Percentiles rank a stretch among this genome's conserved stretches.
Evolutionary conservation across 2,329 filamentous ascomycete genomes (phyloP).

Genomic region (Sphaerulina musiva): DNA sequence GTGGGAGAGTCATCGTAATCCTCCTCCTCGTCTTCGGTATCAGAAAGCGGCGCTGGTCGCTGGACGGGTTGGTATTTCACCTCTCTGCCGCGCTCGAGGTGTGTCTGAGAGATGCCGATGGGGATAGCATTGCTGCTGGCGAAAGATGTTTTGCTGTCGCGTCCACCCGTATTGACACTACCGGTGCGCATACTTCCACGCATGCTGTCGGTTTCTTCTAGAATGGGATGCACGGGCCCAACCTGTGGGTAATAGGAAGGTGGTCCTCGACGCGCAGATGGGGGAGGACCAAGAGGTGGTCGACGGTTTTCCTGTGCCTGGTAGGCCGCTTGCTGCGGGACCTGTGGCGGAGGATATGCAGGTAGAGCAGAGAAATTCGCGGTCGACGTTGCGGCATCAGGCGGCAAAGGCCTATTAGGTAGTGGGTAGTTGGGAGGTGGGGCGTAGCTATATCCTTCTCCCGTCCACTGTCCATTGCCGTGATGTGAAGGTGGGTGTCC

Average conservation of each 20-base stretch:
- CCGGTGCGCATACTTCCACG: constrained; percentile 22
- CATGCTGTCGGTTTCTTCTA: constrained; percentile 43
- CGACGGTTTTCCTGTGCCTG: constrained; percentile 29
- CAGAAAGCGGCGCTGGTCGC: constrained; percentile 10
- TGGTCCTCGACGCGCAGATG: constrained; percentile 43
- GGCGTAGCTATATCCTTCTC: constrained; percentile 26
- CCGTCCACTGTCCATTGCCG: constrained; percentile 28
- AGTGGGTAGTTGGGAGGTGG: constrained; percentile 19
- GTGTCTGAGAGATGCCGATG: constrained; percentile 37
- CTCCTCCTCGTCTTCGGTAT: constrained; percentile 15
- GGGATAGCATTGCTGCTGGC: constrained; percentile 47
- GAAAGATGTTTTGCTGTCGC: constrained; percentile 36
- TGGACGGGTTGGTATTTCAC: constrained; percentile 2
- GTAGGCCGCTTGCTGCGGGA: constrained; percentile 30
- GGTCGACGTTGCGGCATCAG: background rate
- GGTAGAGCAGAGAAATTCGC: constrained; percentile 11
- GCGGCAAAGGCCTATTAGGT: constrained; percentile 17
- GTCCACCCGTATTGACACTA: constrained; percentile 23
- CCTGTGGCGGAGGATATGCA: constrained; percentile 14
- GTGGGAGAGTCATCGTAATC: constrained; percentile 11
- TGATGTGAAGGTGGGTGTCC: constrained; percentile 23
- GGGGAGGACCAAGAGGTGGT: constrained; percentile 44
- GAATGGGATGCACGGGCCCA: constrained; percentile 45
- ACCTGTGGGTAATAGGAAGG: constrained; percentile 45
- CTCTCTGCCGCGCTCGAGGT: constrained; percentile 29